Evolutionary conservation across 768 basidiomycete genomes (phyloP).

Genomic region (Panellus pusillus): DNA sequence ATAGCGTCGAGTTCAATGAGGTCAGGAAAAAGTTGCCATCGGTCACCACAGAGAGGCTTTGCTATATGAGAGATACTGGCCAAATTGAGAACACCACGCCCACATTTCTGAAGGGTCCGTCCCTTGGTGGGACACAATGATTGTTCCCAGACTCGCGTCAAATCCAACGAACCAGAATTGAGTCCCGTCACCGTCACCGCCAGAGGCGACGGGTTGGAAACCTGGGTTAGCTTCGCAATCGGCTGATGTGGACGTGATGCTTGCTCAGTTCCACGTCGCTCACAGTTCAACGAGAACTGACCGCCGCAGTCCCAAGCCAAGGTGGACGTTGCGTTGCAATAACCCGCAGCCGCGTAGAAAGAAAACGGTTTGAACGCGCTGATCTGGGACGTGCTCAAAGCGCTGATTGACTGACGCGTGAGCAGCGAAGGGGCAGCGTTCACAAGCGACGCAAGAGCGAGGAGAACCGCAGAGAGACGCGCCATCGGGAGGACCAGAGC

Average conservation of each 20-base stretch:
- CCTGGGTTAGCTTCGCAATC: constrained; percentile 41
- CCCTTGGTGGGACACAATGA: constrained; percentile 40
- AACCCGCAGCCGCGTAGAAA: constrained; percentile 43
- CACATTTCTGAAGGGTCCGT: constrained; percentile 30
- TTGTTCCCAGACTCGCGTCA: constrained; percentile 33
- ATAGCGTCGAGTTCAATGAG: constrained; percentile 22
- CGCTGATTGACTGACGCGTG: constrained; percentile 35
- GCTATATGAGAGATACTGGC: constrained; percentile 1
- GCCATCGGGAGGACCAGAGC: not conserved
- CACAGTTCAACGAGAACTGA: constrained; percentile 21
- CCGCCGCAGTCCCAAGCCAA: constrained; percentile 49
- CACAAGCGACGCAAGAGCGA: constrained; percentile 9
- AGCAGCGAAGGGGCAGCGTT: constrained; percentile 24
- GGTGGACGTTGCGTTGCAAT: constrained; percentile 40
- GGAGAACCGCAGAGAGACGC: not conserved
- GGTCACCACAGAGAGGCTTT: constrained; percentile 13
- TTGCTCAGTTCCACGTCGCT: too few relatives aligned
- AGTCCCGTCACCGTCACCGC: constrained; percentile 46
- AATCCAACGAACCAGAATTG: constrained; percentile 46
- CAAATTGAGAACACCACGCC: not conserved
- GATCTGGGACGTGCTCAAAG: constrained; percentile 41
- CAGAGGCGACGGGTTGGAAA: constrained; percentile 46
- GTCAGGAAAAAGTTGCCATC: constrained; percentile 24
- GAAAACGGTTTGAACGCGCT: constrained; percentile 41
- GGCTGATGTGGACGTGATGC: not conserved